These are phyloP conservation scores for Solanum hybrid DNA, from an alignment of 305 asterid genomes.

Conservation along the genomic window DNA sequence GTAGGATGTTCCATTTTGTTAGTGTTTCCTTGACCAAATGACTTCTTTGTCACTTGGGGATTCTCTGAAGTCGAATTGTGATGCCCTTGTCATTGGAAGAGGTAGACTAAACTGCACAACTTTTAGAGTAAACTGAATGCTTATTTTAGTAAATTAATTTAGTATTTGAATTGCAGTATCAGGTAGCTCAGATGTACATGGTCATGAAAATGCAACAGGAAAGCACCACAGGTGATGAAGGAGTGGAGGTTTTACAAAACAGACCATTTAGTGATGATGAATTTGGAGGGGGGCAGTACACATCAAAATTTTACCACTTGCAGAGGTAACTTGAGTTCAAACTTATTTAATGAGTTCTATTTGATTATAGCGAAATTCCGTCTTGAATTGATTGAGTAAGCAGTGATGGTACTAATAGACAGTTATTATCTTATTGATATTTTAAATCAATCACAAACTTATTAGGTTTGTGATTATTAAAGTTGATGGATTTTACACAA, in stretches of 20 bases:
- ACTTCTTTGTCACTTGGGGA: conserved; percentile 17
- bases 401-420: background rate
- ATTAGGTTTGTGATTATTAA: background rate
- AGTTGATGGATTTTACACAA: background rate
- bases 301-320: conserved; percentile 59
- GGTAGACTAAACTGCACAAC: conserved; percentile 19
- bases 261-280: conserved; percentile 62
- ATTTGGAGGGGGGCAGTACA: conserved; percentile 78
- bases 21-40: conserved; percentile 40
- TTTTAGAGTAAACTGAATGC: background rate
- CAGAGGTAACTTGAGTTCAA: conserved; percentile 50
- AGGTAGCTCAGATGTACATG: conserved; percentile 80
- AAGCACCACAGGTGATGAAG: conserved; percentile 68
- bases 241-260: conserved; percentile 87
- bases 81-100: conserved; percentile 67
- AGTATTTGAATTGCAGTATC: conserved; percentile 44
- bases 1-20: background rate
- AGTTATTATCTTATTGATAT: background rate
- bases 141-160: background rate
- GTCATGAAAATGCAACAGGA: conserved; percentile 90
- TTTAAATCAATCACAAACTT: background rate
- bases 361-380: background rate
- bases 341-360: background rate
- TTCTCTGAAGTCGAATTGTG: conserved; percentile 58
- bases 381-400: background rate